phyloP scores from a whole-genome alignment of 208 protist species.

The Giardia muris region DNA sequence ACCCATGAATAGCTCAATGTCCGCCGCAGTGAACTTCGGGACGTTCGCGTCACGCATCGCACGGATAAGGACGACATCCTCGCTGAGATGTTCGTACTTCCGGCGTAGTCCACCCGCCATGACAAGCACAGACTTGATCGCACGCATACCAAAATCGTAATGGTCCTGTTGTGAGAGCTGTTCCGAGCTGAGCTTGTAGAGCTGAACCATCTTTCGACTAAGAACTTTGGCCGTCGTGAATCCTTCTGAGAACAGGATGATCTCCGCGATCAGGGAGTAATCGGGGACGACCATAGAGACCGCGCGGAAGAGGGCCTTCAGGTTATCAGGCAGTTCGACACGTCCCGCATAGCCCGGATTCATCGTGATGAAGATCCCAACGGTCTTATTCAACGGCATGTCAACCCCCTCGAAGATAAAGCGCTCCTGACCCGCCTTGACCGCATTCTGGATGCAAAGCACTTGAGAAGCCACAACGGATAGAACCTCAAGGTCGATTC shows the following conservation, averaged over 20 bases:
- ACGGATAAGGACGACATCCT: slow-evolving; percentile 35
- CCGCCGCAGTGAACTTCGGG: slow-evolving; percentile 47
- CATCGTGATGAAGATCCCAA: slow-evolving; percentile 57
- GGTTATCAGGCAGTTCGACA: slow-evolving; percentile 83
- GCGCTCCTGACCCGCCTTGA: slow-evolving; percentile 71
- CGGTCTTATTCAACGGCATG: slow-evolving; percentile 48
- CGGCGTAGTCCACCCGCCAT: slow-evolving; percentile 60
- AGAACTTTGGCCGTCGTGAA: slow-evolving; percentile 51
- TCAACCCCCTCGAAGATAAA: slow-evolving; percentile 46
- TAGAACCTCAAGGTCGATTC: slow-evolving; percentile 75
- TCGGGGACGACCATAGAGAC: slow-evolving; percentile 94
- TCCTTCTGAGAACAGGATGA: slow-evolving; percentile 80
- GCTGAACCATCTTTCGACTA: slow-evolving; percentile 81
- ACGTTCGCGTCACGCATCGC: slow-evolving; percentile 46
- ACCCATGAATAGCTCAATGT: slow-evolving; percentile 47
- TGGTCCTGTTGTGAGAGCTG: slow-evolving; percentile 76
- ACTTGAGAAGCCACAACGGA: slow-evolving; percentile 94
- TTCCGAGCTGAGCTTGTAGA: slow-evolving; percentile 88
- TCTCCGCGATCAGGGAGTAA: slow-evolving; percentile 88
- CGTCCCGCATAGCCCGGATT: slow-evolving; percentile 97
- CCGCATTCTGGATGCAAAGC: slow-evolving; percentile 72
- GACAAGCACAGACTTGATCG: slow-evolving; percentile 93
- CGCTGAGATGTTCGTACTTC: not conserved
- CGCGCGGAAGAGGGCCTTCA: slow-evolving; percentile 95
- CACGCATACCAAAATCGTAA: slow-evolving; percentile 99